Percentiles rank a stretch among this genome's conserved stretches.
phyloP scores from a whole-genome alignment of 805 yeast genomes.

The Scheffersomyces stipitis region DNA sequence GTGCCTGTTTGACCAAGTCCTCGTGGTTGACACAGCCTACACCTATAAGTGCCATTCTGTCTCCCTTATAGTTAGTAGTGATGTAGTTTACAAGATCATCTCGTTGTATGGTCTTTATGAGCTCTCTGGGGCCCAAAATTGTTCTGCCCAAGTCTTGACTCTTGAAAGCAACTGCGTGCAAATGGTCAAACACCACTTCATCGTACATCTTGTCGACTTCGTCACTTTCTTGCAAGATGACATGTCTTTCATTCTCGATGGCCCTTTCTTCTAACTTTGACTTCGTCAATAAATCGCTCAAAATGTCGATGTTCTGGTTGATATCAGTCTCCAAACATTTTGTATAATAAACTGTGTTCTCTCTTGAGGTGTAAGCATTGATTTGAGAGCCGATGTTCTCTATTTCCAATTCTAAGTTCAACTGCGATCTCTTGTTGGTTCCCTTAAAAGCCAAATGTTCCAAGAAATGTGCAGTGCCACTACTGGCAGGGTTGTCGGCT shows the following conservation, averaged over 20 bases:
- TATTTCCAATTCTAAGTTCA: conserved; percentile 83
- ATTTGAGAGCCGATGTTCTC: conserved; percentile 96
- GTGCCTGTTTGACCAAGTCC: conserved; percentile 73
- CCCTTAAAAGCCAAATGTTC: conserved; percentile 98
- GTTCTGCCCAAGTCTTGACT: conserved; percentile 95
- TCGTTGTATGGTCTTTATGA: conserved; percentile 77
- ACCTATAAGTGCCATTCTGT: conserved; percentile 97
- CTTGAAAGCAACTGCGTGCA: conserved; percentile 88
- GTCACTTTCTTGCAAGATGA: conserved; percentile 92
- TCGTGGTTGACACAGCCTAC: conserved; percentile 93
- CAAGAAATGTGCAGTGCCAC: conserved; percentile 95
- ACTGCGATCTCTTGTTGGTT: conserved; percentile 76
- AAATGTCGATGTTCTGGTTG: conserved; percentile 80
- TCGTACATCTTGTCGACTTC: conserved; percentile 98
- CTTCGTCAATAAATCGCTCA: conserved; percentile 85
- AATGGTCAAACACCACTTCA: conserved; percentile 95
- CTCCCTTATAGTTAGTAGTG: conserved; percentile 85
- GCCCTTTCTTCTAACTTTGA: conserved; percentile 81
- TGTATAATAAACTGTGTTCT: conserved; percentile 95
- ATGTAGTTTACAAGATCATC: conserved; percentile 79
- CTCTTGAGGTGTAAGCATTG: conserved; percentile 98
- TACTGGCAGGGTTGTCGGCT: conserved; percentile 82
- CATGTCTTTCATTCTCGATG: conserved; percentile 94
- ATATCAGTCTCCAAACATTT: conserved; percentile 80
- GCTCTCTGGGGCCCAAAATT: conserved; percentile 89